These are phyloP conservation scores for Fagopyrum homotropicum DNA, from an alignment of 148 eudicot genomes.

Conservation along the genomic window DNA sequence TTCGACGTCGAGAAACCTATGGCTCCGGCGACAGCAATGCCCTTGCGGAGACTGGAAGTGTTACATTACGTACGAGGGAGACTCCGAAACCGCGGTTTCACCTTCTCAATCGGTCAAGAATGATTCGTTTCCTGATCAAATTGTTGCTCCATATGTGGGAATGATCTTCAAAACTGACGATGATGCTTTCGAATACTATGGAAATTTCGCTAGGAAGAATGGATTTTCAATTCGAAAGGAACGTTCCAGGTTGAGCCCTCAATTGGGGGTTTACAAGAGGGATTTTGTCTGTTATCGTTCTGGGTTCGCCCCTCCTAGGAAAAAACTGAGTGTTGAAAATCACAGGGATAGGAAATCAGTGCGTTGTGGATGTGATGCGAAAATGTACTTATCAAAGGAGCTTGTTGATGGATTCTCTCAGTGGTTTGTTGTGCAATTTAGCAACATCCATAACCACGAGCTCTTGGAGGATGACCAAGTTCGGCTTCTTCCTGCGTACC, in stretches of 20 bases:
- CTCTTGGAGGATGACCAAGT: slow-evolving; percentile 70
- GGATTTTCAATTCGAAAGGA: slow-evolving; percentile 79
- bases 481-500: slow-evolving; percentile 67
- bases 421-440: slow-evolving; percentile 60
- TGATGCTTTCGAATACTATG: slow-evolving; percentile 56
- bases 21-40: slow-evolving; percentile 65
- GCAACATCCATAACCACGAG: slow-evolving; percentile 77
- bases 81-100: slow-evolving; percentile 18
- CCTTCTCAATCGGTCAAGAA: slow-evolving; percentile 2
- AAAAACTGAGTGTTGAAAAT: slow-evolving; percentile 56
- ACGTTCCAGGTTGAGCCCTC: slow-evolving; percentile 57
- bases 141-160: slow-evolving; percentile 60
- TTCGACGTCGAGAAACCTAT: slow-evolving; percentile 30
- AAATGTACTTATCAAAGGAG: slow-evolving; percentile 56
- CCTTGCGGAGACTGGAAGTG: slow-evolving; percentile 82
- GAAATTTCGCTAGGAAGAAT: slow-evolving; percentile 51
- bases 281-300: slow-evolving; percentile 78
- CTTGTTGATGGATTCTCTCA: slow-evolving; percentile 48
- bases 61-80: slow-evolving; percentile 46
- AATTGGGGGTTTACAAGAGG: slow-evolving; percentile 60
- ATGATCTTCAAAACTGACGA: slow-evolving; percentile 50
- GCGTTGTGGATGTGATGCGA: slow-evolving; percentile 79
- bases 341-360: slow-evolving; percentile 72
- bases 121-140: slow-evolving; percentile 19
- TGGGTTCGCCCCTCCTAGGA: slow-evolving; percentile 59